phyloP scores from a whole-genome alignment of 768 basidiomycete genomes.

The Leccinum broughii region DNA sequence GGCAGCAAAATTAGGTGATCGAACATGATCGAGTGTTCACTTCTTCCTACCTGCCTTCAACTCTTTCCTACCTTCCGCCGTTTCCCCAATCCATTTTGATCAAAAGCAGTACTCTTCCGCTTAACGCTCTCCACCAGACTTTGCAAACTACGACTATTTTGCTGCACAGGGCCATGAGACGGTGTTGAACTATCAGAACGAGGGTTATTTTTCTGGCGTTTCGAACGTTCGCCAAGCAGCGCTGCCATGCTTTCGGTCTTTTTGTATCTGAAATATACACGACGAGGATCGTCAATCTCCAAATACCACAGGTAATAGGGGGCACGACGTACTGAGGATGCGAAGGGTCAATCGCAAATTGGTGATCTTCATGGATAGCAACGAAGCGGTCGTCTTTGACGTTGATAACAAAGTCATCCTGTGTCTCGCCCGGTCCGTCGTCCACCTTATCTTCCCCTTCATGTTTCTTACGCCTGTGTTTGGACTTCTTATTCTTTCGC shows the following conservation, averaged over 20 bases:
- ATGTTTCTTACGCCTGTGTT: slow-evolving; percentile 25
- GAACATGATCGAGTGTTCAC: background rate
- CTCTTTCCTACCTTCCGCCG: slow-evolving; percentile 34
- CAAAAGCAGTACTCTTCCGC: slow-evolving; percentile 55
- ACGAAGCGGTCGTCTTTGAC: slow-evolving; percentile 88
- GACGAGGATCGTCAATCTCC: background rate
- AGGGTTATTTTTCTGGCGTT: slow-evolving; percentile 48
- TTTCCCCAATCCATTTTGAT: slow-evolving; percentile 37
- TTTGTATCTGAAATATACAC: slow-evolving; percentile 62
- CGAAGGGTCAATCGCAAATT: slow-evolving; percentile 93
- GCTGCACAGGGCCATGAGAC: slow-evolving; percentile 1
- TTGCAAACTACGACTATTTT: slow-evolving; percentile 44
- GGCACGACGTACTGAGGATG: slow-evolving; percentile 79
- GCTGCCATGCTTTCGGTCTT: slow-evolving; percentile 90
- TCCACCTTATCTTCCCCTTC: slow-evolving; percentile 34
- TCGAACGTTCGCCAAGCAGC: slow-evolving; percentile 81
- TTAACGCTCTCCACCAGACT: slow-evolving; percentile 86
- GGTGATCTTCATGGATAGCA: slow-evolving; percentile 83
- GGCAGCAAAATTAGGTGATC: background rate
- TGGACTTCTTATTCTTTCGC: slow-evolving; percentile 43
- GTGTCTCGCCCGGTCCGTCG: slow-evolving; percentile 61
- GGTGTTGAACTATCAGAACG: background rate
- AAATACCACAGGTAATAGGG: background rate
- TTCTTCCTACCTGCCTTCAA: slow-evolving; percentile 3
- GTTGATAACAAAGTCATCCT: slow-evolving; percentile 81